These are phyloP conservation scores for Trametes villosa DNA, from an alignment of 768 basidiomycete species.

Conservation along the genomic window DNA sequence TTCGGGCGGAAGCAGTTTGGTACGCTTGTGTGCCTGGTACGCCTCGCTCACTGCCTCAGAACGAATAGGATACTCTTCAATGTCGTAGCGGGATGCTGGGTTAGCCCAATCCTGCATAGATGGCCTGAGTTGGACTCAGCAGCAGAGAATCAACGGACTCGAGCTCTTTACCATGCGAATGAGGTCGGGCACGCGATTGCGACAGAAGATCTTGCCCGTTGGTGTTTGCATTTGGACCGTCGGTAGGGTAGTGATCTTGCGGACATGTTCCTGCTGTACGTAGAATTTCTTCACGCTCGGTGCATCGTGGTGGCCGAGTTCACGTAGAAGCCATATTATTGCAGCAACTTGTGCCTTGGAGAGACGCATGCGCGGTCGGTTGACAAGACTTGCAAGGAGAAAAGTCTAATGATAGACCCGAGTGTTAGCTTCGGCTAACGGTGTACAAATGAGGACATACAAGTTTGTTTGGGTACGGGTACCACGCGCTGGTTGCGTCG, in stretches of 20 bases:
- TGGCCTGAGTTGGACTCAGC: neutral
- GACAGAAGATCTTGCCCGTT: neutral
- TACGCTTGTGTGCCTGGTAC: neutral
- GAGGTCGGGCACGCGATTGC: neutral
- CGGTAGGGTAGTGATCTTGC: neutral
- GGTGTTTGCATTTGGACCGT: neutral
- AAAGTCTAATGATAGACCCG: neutral
- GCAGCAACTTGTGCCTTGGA: neutral
- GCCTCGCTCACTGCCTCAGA: neutral
- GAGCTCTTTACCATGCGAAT: neutral
- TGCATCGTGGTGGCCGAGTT: neutral
- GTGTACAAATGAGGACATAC: neutral
- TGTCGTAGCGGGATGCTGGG: neutral
- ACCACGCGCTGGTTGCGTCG: neutral
- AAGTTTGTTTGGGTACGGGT: neutral
- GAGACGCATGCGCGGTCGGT: neutral
- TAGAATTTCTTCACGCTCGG: neutral
- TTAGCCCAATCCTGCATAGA: constrained; percentile 7
- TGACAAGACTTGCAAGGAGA: neutral
- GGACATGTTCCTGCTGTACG: neutral
- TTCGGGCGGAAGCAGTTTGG: neutral
- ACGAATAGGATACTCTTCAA: constrained; percentile 6
- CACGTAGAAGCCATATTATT: neutral
- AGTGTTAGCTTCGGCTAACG: neutral
- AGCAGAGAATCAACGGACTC: neutral